A percentile compares a stretch with the other conserved stretches of the same genome.
Conservation (phyloP, 2,329 filamentous ascomycete genomes). For the Drechslera avenae region DNA sequence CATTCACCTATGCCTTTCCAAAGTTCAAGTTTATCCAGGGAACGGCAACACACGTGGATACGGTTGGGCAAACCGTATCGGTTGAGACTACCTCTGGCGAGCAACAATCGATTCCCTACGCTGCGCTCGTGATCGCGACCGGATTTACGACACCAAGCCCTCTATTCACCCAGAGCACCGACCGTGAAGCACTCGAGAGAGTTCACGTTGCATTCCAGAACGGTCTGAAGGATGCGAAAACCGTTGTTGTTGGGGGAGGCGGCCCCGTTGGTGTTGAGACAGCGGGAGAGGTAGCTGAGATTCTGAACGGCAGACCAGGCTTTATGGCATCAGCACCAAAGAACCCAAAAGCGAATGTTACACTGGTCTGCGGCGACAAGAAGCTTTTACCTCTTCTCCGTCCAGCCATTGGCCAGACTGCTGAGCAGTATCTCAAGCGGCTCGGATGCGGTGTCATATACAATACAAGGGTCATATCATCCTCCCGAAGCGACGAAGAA, state of each 20-base stretch:
- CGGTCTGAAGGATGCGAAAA: conserved; percentile 47
- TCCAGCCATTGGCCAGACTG: conserved; percentile 51
- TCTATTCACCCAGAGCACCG: conserved; percentile 51
- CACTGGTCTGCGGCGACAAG: conserved; percentile 51
- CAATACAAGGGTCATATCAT: conserved; percentile 43
- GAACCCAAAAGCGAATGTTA: conserved; percentile 51
- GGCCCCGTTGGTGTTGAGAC: conserved; percentile 58
- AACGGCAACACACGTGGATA: conserved; percentile 56
- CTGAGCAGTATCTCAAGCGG: conserved; percentile 54
- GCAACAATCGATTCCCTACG: conserved; percentile 52
- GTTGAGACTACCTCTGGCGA: conserved; percentile 42
- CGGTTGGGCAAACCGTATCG: conserved; percentile 52
- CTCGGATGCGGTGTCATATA: conserved; percentile 55
- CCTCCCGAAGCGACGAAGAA: conserved; percentile 36
- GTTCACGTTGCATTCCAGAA: conserved; percentile 48
- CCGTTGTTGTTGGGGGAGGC: conserved; percentile 56
- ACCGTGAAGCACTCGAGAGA: conserved; percentile 30
- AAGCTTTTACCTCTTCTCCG: conserved; percentile 55
- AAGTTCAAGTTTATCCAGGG: conserved; percentile 60
- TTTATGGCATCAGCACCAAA: conserved; percentile 45
- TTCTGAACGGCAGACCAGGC: conserved; percentile 47
- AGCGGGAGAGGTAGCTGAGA: conserved; percentile 56
- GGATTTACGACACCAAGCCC: conserved; percentile 57
- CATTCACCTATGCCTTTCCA: conserved; percentile 57
- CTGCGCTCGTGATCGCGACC: conserved; percentile 62